These are phyloP conservation scores for Purpureocillium takamizusanense DNA, from an alignment of 2,329 filamentous ascomycete species.

Conservation along the genomic window DNA sequence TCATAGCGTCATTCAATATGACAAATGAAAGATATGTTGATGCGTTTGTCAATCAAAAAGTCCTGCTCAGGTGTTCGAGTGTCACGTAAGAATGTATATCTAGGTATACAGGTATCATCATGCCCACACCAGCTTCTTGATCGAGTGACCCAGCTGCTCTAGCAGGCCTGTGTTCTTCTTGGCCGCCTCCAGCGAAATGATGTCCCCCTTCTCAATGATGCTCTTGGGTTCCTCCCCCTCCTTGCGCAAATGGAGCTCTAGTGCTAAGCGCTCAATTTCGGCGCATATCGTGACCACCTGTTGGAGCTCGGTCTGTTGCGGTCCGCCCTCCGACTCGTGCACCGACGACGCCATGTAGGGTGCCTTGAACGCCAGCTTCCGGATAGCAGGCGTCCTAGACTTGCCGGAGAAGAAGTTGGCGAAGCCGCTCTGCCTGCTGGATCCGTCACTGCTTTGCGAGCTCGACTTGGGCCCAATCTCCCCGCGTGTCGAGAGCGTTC, in stretches of 20 bases:
- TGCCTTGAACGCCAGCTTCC: constrained; percentile 46
- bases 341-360: constrained; percentile 43
- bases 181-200: constrained; percentile 78
- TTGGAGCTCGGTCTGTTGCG: constrained; percentile 43
- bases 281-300: constrained; percentile 57
- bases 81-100: background rate
- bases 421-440: constrained; percentile 22
- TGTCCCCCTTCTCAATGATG: constrained; percentile 52
- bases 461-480: constrained; percentile 17
- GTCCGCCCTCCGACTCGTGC: constrained; percentile 40
- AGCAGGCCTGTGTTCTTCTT: constrained; percentile 78
- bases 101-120: constrained; percentile 10
- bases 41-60: too few species aligned
- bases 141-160: constrained; percentile 77
- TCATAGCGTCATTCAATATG: constrained; percentile 5
- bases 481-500: constrained; percentile 56
- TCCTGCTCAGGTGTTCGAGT: background rate
- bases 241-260: constrained; percentile 33
- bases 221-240: constrained; percentile 32
- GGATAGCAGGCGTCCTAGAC: constrained; percentile 20
- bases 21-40: too few species aligned
- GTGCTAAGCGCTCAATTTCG: constrained; percentile 64
- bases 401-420: constrained; percentile 33
- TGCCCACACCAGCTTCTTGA: constrained; percentile 92
- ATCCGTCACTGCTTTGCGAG: constrained; percentile 10